phyloP scores from a whole-genome alignment of 345 rosid species.

The Rhodamnia rubescens region DNA sequence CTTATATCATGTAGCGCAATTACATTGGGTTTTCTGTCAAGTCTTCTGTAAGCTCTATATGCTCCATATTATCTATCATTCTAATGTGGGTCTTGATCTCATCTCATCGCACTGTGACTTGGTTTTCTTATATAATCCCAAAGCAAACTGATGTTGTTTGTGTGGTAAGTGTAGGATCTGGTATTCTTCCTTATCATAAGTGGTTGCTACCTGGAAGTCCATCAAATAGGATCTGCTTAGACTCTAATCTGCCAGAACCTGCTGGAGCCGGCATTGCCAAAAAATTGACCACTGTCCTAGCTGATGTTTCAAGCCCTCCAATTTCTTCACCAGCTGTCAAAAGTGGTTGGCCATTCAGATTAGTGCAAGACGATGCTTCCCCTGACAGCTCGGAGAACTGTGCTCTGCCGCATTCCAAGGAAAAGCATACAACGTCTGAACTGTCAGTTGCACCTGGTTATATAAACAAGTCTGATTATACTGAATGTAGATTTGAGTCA shows the following conservation, averaged over 20 bases:
- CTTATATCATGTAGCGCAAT: neutral
- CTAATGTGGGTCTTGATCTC: neutral
- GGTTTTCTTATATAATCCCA: neutral
- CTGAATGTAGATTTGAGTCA: neutral
- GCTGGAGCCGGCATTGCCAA: neutral
- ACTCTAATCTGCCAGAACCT: constrained; percentile 7
- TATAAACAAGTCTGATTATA: neutral
- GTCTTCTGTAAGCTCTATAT: too few relatives aligned
- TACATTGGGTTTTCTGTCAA: too few relatives aligned
- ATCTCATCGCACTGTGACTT: neutral
- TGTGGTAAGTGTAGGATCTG: neutral
- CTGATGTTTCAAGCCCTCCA: neutral
- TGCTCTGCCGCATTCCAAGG: constrained; percentile 1
- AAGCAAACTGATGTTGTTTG: neutral
- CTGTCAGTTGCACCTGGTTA: constrained; percentile 7
- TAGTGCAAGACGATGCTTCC: constrained; percentile 39
- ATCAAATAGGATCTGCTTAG: neutral
- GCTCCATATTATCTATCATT: neutral
- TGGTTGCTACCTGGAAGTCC: neutral
- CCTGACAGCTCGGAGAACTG: constrained; percentile 30
- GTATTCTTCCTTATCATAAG: neutral
- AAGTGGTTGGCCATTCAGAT: constrained; percentile 33
- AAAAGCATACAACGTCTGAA: neutral
- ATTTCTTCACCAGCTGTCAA: constrained; percentile 5
- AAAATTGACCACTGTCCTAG: neutral